These are phyloP conservation scores for Lactarius tabidus DNA, from an alignment of 768 basidiomycete species.

Conservation along the genomic window DNA sequence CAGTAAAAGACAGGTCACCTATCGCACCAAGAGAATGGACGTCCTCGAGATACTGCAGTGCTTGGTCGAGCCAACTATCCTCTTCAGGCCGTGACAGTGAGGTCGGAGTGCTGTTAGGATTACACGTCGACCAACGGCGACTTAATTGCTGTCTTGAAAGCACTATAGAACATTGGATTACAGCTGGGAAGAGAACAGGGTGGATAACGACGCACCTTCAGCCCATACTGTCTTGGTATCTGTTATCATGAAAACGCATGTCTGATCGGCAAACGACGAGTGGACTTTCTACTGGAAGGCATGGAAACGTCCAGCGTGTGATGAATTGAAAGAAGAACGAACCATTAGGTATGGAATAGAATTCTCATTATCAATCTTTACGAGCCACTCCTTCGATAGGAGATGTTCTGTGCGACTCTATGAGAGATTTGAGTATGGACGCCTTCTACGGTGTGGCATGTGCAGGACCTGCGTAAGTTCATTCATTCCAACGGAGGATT, in stretches of 20 bases:
- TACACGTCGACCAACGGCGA: slow-evolving; percentile 66
- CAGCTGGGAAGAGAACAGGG: slow-evolving; percentile 2
- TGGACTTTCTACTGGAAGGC: slow-evolving; percentile 50
- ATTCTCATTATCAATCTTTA: slow-evolving; percentile 54
- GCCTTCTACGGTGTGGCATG: background rate
- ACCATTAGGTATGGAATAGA: slow-evolving; percentile 73
- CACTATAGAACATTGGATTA: slow-evolving; percentile 35
- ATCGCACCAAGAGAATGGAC: slow-evolving; percentile 63
- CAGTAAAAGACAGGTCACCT: slow-evolving; percentile 52
- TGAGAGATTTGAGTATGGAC: background rate
- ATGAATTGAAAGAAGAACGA: slow-evolving; percentile 32
- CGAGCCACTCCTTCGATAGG: slow-evolving; percentile 69
- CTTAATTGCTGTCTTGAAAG: slow-evolving; percentile 40
- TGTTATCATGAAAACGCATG: slow-evolving; percentile 60
- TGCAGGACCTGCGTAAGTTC: slow-evolving; percentile 23
- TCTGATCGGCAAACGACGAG: slow-evolving; percentile 50
- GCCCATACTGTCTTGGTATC: slow-evolving; percentile 73
- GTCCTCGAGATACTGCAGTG: slow-evolving; percentile 51
- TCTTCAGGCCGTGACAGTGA: slow-evolving; percentile 41
- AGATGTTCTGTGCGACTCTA: slow-evolving; percentile 57
- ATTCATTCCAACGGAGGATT: slow-evolving; percentile 9
- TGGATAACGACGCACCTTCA: slow-evolving; percentile 50
- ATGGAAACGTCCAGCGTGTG: slow-evolving; percentile 2
- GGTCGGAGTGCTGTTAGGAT: slow-evolving; percentile 35
- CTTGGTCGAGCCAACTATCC: slow-evolving; percentile 56